These are phyloP conservation scores for Cryptococcus amylolentus DNA, from an alignment of 1,284 basidiomycete genomes.

Conservation along the genomic window DNA sequence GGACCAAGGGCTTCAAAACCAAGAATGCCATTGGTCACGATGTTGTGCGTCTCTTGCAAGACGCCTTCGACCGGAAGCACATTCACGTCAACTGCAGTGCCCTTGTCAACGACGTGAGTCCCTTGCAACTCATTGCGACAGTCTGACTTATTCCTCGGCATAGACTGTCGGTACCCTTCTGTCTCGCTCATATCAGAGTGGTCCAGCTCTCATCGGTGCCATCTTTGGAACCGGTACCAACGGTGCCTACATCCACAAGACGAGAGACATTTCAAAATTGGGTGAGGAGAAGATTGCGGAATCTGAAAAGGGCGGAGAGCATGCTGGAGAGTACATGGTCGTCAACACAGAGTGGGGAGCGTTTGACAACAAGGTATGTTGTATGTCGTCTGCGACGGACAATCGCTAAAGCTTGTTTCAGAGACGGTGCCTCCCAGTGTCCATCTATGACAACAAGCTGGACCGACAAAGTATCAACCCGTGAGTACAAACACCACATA, in stretches of 20 bases:
- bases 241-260: slow-evolving; percentile 89
- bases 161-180: slow-evolving; percentile 92
- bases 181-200: slow-evolving; percentile 85
- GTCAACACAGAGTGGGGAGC: slow-evolving; percentile 98
- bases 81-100: slow-evolving; percentile 91
- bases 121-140: not conserved
- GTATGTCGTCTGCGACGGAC: not conserved
- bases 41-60: slow-evolving; percentile 85
- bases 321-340: slow-evolving; percentile 73
- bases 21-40: slow-evolving; percentile 90
- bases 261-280: slow-evolving; percentile 79
- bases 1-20: slow-evolving; percentile 95
- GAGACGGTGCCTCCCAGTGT: slow-evolving; percentile 81
- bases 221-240: slow-evolving; percentile 99
- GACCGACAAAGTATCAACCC: slow-evolving; percentile 94
- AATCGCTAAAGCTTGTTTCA: slow-evolving; percentile 35
- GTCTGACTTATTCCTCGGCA: not conserved
- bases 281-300: slow-evolving; percentile 59
- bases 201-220: slow-evolving; percentile 77
- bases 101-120: slow-evolving; percentile 87
- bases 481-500: slow-evolving; percentile 24
- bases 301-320: slow-evolving; percentile 45
- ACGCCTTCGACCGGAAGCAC: slow-evolving; percentile 88
- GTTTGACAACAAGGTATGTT: slow-evolving; percentile 80
- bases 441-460: slow-evolving; percentile 87